Evolutionary conservation across 2,329 filamentous ascomycete genomes (phyloP), one percentile per base, ranked within the genome.

Genomic region (Aureobasidium namibiae): DNA sequence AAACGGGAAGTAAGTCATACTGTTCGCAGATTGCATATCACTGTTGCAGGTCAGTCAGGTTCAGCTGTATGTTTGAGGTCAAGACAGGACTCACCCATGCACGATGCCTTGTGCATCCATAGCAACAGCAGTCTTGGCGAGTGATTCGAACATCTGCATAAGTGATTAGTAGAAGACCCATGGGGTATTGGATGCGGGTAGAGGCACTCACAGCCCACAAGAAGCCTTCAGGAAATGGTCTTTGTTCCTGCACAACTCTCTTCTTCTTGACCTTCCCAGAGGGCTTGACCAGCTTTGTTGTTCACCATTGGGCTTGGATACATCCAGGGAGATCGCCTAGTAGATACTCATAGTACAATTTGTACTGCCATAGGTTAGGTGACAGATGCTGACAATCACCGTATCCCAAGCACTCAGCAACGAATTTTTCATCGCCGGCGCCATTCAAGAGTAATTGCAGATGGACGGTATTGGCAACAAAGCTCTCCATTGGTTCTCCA

Each of bases 341-440:
- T 10, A 41, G n/a, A 14, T 41, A 41, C 36, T 54, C 50, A 38
- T 42, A 56, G 38, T 56, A 56, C n/a, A 56, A n/a, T 23, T 56
- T 56, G 11, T 16, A 34, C n/a, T 56, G 52, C 3, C n/a, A 29
- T 14, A 56, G 41, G 24, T n/a, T 29, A 11, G 33, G 33, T 6
- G 24, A 23, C 26, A 10, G 26, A 16, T 31, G 26, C 16, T n/a
- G 26, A 21, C 26, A 31, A 14, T 46, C 44, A 9, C 39, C 29
- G 5, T 18, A 56, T 24, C 52, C 52, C 4, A 56, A 31, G 31
- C 52, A 56, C 13, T 56, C 52, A 11, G 39, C 29, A 29, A 56
- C 39, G 14, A 33, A 34, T 14, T 44, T 56, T 11, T 34, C 38
- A 24, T 56, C 38, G 11, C 39, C 52, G 26, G 11, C 9, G 14